phyloP scores from a whole-genome alignment of 352 stramenopile genomes.

The Phytophthora hibernalis region DNA sequence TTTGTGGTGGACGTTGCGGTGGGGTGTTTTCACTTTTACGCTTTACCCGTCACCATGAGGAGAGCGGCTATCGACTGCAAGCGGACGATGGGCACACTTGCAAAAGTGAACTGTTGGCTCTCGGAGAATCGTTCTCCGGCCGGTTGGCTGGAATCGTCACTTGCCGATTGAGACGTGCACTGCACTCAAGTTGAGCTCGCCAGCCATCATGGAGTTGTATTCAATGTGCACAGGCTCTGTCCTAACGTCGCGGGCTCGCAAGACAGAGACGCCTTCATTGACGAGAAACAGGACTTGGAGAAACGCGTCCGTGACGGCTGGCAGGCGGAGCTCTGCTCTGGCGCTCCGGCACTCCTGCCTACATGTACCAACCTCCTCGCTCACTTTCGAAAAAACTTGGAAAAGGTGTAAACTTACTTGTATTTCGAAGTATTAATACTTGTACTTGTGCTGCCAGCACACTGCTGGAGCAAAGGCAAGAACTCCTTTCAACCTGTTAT shows the following conservation, averaged over 20 bases:
- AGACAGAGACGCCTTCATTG: constrained; percentile 15
- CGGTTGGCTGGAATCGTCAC: not conserved
- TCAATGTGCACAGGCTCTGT: constrained; percentile 17
- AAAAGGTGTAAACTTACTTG: no score
- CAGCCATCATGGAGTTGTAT: constrained; percentile 32
- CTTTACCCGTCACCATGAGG: not conserved
- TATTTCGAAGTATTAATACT: no score
- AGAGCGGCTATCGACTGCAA: constrained; percentile 4
- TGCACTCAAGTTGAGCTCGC: constrained; percentile 11
- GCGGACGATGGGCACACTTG: not conserved
- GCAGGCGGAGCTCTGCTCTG: no score
- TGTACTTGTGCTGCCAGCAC: no score
- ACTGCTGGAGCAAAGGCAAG: not conserved
- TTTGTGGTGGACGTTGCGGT: constrained; percentile 17
- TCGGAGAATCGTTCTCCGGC: no score
- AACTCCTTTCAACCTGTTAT: constrained; percentile 28
- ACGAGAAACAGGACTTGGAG: constrained; percentile 30
- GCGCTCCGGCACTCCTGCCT: no score
- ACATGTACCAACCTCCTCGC: no score
- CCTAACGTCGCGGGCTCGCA: constrained; percentile 14
- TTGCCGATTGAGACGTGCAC: no score
- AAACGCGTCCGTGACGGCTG: constrained; percentile 18
- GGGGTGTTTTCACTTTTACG: constrained; percentile 5
- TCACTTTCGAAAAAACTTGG: no score
- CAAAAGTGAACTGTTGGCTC: constrained; percentile 6